Evolutionary conservation across 1,139 yeast genomes (phyloP), one percentile per base, ranked within the genome.

Genomic region (Yamadazyma oceani): DNA sequence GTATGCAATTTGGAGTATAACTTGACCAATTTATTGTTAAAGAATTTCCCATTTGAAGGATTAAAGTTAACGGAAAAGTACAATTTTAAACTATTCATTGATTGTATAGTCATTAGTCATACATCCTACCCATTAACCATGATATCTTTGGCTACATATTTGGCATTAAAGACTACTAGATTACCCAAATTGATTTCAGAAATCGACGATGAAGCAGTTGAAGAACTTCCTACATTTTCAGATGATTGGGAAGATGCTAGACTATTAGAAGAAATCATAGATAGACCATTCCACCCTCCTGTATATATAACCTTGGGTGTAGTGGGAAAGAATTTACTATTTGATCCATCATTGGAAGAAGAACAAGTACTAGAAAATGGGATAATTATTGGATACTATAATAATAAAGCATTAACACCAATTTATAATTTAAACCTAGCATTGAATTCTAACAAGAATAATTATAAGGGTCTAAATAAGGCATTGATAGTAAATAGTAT

Each of bases 321-420:
- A 2, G 76, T 87, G 1, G 95, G 92, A 1, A 58, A 72, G 11
- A 82, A 78, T 45, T 63, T 80, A 33, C 72, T 84, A 4, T 70
- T 89, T 31, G 98, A 90, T 55, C 97, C 97, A 0, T 82, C 94
- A 1, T 64, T 77, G 15, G 87, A 83, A 44, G 98, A 90, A 59
- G 90, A 86, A 54, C 86, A 82, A 45, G 95, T 89, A 2, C 73
- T 90, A 43, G 95, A 89, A 49, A 85, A 85, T 45, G 96, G 95
- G 0, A 47, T 90, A 14, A 65, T 88, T 34, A 58, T 87, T 7
- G 80, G 92, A 26, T 89, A 84, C 78, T 75, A 78, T 38, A 65
- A 80, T 41, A 80, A 80, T 15, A 69, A 73, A 43, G 80, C 86
- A 2, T 77, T 80, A 21, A 66, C 88, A 0, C 92, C 94, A 3